Base-by-base conservation (phyloP, 2,329 filamentous ascomycete genomes). In the Penicillium sumatraense region DNA sequence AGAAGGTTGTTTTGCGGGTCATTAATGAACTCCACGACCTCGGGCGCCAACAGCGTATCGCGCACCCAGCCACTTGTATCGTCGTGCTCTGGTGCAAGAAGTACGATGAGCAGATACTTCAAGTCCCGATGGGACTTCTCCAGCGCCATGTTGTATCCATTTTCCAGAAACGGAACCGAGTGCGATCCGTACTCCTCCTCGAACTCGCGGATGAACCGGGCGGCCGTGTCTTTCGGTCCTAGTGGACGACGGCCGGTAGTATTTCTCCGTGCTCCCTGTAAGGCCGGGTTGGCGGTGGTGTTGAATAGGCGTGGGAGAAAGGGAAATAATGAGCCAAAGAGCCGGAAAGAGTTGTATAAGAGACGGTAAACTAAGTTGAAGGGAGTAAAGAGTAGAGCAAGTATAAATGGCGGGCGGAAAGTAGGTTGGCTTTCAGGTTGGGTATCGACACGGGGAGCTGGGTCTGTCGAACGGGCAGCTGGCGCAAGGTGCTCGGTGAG, bases 81-180 rank as follows among this genome's bases (percentile, higher is more conserved):
- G 68, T 99, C 95, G 73, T 99, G 93, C 74, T 98, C 95, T 0
- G 93, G 91, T 0, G 93, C 96, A 50, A 96, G 78, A 14, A 99
- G 83, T 5, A 98, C 79, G 14, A 97, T 88, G n/a, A 98, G 76
- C 13, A 99, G 80, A 70, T 96, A 96, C 70, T 96, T 96, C 52
- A 97, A 82, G 31, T 98, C 91, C 63, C 87, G 88, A 78, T 98
- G 97, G 5, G 93, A 92, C 33, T 88, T 77, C 69, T 99, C 95
- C 59, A 96, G 86, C 0, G 93, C 92, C 75, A 96, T 90, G 5
- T 96, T 93, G 69, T 98, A 95, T 4, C 93, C 92, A 49, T 89
- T 89, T 69, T 97, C 93, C 63, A 89, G 87, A 72, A 96, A 96
- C 0, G 89, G 87, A 4, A 98, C 76, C 4, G 70, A 57, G 45